Evolutionary conservation across 805 yeast species (phyloP).

Genomic region (Candida railenensis): DNA sequence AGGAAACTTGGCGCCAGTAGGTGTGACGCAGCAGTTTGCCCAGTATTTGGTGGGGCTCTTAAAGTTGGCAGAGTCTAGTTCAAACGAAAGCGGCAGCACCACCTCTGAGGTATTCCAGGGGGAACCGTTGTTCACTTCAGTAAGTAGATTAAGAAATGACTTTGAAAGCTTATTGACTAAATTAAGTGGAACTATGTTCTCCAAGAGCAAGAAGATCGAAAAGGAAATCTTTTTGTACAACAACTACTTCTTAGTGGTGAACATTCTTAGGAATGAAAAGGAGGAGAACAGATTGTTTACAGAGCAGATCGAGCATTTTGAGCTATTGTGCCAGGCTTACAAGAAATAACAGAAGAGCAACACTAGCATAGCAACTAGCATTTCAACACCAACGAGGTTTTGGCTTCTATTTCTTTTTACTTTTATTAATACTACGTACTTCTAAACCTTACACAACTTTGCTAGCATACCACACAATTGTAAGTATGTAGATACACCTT

Average conservation of each 20-base stretch:
- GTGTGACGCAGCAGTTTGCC: conserved; percentile 77
- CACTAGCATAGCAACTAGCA: background rate
- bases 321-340: conserved; percentile 40
- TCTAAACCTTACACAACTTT: conserved; percentile 38
- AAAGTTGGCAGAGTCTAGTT: conserved; percentile 38
- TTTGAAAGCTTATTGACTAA: conserved; percentile 79
- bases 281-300: conserved; percentile 23
- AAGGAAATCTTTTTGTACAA: conserved; percentile 73
- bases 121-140: conserved; percentile 74
- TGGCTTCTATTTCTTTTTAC: no score
- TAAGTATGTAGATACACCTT: conserved; percentile 86
- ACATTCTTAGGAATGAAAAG: conserved; percentile 47
- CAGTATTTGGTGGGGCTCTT: conserved; percentile 69
- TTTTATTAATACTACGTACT: background rate
- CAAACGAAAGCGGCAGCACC: conserved; percentile 20
- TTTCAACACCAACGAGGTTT: no score
- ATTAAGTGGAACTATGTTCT: conserved; percentile 47
- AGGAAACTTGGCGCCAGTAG: conserved; percentile 42
- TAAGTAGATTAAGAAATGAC: conserved; percentile 70
- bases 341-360: conserved; percentile 13
- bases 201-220: conserved; percentile 39
- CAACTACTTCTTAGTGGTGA: conserved; percentile 63
- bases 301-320: conserved; percentile 40
- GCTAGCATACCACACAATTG: conserved; percentile 86
- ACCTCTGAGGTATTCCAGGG: conserved; percentile 27